These are phyloP conservation scores for Sarcomyxa edulis DNA, from an alignment of 768 basidiomycete genomes.

Conservation along the genomic window DNA sequence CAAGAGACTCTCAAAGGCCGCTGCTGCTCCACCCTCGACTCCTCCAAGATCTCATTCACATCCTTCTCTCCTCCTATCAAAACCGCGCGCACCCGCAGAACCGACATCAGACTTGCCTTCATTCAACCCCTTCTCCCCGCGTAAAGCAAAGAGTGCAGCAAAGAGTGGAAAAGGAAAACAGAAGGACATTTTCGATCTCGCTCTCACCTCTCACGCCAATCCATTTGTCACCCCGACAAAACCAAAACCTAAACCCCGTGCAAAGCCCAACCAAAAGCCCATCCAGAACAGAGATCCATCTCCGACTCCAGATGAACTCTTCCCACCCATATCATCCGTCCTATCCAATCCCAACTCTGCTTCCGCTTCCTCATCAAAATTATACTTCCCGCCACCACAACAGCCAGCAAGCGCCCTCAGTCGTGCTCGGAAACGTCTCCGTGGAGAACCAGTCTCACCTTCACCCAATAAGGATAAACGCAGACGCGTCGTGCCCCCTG, in stretches of 20 bases:
- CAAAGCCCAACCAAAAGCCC: too few species aligned
- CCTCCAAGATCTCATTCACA: slow-evolving; percentile 30
- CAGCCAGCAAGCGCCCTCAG: slow-evolving; percentile 42
- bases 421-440: slow-evolving; percentile 73
- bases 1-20: slow-evolving; percentile 63
- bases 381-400: slow-evolving; percentile 20
- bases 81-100: slow-evolving; percentile 23
- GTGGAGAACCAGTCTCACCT: slow-evolving; percentile 80
- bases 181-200: slow-evolving; percentile 16
- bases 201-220: slow-evolving; percentile 25
- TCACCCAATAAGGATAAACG: slow-evolving; percentile 78
- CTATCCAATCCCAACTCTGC: slow-evolving; percentile 13
- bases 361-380: slow-evolving; percentile 14
- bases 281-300: slow-evolving; percentile 29
- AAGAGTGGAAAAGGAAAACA: slow-evolving; percentile 59
- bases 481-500: slow-evolving; percentile 45
- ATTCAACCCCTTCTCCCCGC: slow-evolving; percentile 44
- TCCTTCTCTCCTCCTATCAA: slow-evolving; percentile 27
- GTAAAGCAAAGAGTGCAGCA: slow-evolving; percentile 77
- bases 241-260: slow-evolving; percentile 23
- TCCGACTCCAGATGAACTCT: slow-evolving; percentile 31
- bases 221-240: slow-evolving; percentile 41
- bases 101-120: too few species aligned
- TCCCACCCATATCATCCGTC: slow-evolving; percentile 32
- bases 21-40: slow-evolving; percentile 28